Conservation (phyloP, 495 filamentous ascomycete genomes). For the Penicillium desertorum region DNA sequence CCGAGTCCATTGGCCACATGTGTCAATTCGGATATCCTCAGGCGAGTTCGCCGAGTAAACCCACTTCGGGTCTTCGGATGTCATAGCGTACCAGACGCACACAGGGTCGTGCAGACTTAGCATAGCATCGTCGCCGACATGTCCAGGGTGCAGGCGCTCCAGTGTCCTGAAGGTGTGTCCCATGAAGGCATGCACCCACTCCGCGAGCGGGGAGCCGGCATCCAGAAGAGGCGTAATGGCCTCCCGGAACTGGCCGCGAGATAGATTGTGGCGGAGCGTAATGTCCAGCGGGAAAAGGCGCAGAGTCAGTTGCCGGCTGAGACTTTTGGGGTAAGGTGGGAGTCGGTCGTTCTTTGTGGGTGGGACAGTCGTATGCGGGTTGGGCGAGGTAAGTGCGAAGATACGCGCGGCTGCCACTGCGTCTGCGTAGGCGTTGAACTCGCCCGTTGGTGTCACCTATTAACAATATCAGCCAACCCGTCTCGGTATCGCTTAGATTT, state of each 20-base stretch:
- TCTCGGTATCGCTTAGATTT: not conserved
- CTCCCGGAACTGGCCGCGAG: conserved; percentile 56
- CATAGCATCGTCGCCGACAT: conserved; percentile 52
- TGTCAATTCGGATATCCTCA: conserved; percentile 83
- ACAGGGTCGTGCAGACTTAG: conserved; percentile 86
- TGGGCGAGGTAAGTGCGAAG: conserved; percentile 82
- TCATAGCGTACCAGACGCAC: conserved; percentile 82
- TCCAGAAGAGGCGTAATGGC: conserved; percentile 49
- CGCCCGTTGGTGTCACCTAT: conserved; percentile 67
- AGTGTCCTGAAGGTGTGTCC: conserved; percentile 73
- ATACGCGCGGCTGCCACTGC: conserved; percentile 82
- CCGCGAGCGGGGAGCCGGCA: conserved; percentile 71
- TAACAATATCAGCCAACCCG: conserved; percentile 3
- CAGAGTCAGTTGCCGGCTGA: conserved; percentile 67
- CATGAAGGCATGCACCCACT: conserved; percentile 80
- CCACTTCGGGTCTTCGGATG: conserved; percentile 45
- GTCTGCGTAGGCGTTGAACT: conserved; percentile 86
- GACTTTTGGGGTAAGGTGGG: conserved; percentile 63
- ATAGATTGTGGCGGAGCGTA: conserved; percentile 71
- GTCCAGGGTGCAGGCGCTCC: conserved; percentile 54
- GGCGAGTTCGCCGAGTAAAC: conserved; percentile 41
- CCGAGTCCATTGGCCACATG: conserved; percentile 87
- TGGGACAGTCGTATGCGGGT: conserved; percentile 69
- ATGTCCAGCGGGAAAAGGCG: conserved; percentile 87
- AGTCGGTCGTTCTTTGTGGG: conserved; percentile 48